These are phyloP conservation scores for Trypanosoma cruzi DNA, from an alignment of 208 protist genomes.

Conservation along the genomic window DNA sequence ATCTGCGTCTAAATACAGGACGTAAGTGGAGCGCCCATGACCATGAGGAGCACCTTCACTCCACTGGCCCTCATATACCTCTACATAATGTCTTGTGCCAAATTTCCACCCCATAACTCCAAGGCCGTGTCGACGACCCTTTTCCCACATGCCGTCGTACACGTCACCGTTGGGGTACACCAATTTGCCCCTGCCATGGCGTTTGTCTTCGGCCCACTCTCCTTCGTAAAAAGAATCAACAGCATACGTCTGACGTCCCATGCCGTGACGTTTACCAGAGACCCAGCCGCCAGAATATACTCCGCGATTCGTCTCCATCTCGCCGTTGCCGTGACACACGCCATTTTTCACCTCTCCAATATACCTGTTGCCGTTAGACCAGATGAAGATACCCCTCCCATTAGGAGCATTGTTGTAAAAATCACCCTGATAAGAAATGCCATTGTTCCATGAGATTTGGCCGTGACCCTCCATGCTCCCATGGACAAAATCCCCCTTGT, in stretches of 20 bases:
- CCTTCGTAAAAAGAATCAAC: slow-evolving; percentile 77
- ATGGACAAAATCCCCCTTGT: slow-evolving; percentile 47
- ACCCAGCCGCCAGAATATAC: slow-evolving; percentile 79
- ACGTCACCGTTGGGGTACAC: slow-evolving; percentile 32
- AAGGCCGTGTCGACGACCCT: slow-evolving; percentile 38
- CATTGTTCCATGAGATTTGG: slow-evolving; percentile 50
- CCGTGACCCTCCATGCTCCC: slow-evolving; percentile 61
- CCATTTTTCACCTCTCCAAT: slow-evolving; percentile 57
- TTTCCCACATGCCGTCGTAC: slow-evolving; percentile 37
- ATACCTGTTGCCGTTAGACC: slow-evolving; percentile 73
- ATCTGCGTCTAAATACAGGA: slow-evolving; percentile 23
- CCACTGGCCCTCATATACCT: slow-evolving; percentile 87
- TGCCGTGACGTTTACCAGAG: slow-evolving; percentile 63
- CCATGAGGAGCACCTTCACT: slow-evolving; percentile 59
- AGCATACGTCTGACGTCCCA: slow-evolving; percentile 63
- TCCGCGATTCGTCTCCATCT: slow-evolving; percentile 46
- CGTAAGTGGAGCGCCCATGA: slow-evolving; percentile 68
- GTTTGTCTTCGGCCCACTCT: slow-evolving; percentile 54
- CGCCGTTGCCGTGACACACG: slow-evolving; percentile 81
- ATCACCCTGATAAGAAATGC: slow-evolving; percentile 47
- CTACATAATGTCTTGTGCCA: slow-evolving; percentile 41
- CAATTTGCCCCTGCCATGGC: slow-evolving; percentile 45
- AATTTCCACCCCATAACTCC: slow-evolving; percentile 84
- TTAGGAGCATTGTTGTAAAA: slow-evolving; percentile 41
- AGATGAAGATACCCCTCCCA: slow-evolving; percentile 45